Conservation (phyloP, 2,329 filamentous ascomycete species). For the Apiospora koreana region DNA sequence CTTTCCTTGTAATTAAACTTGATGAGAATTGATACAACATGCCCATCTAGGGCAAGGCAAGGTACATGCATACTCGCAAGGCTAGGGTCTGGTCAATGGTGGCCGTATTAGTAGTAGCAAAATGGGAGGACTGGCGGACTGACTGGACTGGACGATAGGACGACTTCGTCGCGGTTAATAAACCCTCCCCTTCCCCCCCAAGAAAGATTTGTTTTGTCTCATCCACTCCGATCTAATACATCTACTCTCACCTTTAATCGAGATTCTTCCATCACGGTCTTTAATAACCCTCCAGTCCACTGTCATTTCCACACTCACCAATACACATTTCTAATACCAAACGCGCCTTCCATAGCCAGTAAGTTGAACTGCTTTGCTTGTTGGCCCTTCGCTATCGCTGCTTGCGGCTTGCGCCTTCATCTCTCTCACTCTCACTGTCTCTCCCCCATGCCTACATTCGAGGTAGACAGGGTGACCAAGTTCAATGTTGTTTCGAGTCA, state of each 20-base stretch:
- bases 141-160: not conserved
- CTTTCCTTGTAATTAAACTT: conserved; percentile 3
- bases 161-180: not conserved
- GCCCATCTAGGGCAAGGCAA: not conserved
- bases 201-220: conserved; percentile 6
- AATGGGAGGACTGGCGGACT: too few relatives aligned
- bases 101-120: too few relatives aligned
- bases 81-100: too few relatives aligned
- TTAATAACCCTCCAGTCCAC: not conserved
- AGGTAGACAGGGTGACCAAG: not conserved
- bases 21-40: not conserved
- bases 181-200: not conserved
- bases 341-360: conserved; percentile 3
- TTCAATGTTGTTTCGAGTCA: not conserved
- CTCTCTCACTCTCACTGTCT: too few relatives aligned
- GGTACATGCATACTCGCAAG: not conserved
- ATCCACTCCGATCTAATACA: conserved; percentile 2
- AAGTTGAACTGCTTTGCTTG: not conserved
- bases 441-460: not conserved
- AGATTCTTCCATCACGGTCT: not conserved
- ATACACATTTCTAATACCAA: conserved; percentile 4
- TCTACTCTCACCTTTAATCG: not conserved
- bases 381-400: not conserved
- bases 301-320: not conserved
- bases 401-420: not conserved